Percentiles rank a stretch among this genome's conserved stretches.
Conservation (phyloP, 225 moss, liverwort and hornwort species). For the Rhytidiadelphus loreus region DNA sequence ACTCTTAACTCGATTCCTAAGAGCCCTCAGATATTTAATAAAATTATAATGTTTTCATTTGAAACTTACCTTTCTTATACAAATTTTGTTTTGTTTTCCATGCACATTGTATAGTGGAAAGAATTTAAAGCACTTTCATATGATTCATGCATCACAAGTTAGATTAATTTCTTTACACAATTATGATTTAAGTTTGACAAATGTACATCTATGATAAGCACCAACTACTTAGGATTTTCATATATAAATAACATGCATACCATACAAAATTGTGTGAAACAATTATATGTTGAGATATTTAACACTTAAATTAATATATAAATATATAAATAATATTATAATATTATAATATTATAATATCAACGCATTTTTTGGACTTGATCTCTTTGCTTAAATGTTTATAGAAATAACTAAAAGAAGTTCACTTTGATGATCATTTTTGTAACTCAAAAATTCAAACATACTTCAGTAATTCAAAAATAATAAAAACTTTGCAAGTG, state of each 20-base stretch:
- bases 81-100: background rate
- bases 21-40: too few relatives aligned
- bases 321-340: too few relatives aligned
- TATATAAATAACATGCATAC: too few relatives aligned
- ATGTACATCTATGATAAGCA: background rate
- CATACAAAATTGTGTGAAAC: too few relatives aligned
- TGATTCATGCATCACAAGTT: background rate
- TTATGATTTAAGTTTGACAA: background rate
- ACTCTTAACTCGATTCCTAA: background rate
- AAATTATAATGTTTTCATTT: too few relatives aligned
- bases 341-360: too few relatives aligned
- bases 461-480: too few relatives aligned
- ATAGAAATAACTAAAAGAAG: background rate
- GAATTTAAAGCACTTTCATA: too few relatives aligned
- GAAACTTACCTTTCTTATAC: background rate
- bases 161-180: too few relatives aligned
- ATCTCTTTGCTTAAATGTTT: background rate
- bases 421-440: too few relatives aligned
- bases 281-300: too few relatives aligned
- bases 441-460: too few relatives aligned
- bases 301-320: background rate
- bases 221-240: accelerated
- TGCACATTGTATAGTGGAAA: background rate
- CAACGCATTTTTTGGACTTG: background rate
- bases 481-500: background rate